A percentile compares a stretch with the other conserved stretches of the same genome.
Evolutionary conservation across 805 yeast species (phyloP).

Genomic region (Candida qinlingensis): DNA sequence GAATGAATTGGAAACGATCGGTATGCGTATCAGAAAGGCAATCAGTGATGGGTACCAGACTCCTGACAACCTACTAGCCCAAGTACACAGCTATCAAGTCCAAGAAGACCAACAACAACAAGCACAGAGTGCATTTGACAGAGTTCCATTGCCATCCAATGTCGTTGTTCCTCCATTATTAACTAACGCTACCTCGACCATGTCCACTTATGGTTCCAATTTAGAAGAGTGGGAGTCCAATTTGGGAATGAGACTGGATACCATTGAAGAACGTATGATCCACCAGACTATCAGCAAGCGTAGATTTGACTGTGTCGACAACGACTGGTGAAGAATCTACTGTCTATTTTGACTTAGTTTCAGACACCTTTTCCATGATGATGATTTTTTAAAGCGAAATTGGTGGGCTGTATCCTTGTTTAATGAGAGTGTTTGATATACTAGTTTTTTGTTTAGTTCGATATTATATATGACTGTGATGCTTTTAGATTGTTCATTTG

Average conservation of each 20-base stretch:
- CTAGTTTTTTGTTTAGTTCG: not conserved
- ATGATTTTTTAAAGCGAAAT: no score
- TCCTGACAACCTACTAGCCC: constrained; percentile 13
- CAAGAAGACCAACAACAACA: constrained; percentile 18
- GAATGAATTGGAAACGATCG: constrained; percentile 46
- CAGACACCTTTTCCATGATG: not conserved
- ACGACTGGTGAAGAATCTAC: constrained; percentile 18
- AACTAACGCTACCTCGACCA: constrained; percentile 28
- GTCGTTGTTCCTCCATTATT: constrained; percentile 30
- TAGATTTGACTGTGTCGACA: constrained; percentile 23
- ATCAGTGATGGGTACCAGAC: constrained; percentile 54
- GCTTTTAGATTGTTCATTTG: not conserved
- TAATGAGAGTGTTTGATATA: not conserved
- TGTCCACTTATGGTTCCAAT: constrained; percentile 30
- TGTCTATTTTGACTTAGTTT: not conserved
- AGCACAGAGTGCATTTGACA: constrained; percentile 21
- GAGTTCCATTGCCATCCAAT: constrained; percentile 32
- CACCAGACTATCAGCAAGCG: constrained; percentile 21
- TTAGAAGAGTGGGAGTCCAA: constrained; percentile 35
- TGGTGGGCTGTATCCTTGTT: no score
- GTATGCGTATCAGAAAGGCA: constrained; percentile 68
- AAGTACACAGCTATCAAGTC: constrained; percentile 13
- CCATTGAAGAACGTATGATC: constrained; percentile 26
- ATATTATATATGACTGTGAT: not conserved
- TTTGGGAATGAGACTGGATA: constrained; percentile 30